Conservation (phyloP, 805 yeast genomes). For the Candida maltosa region DNA sequence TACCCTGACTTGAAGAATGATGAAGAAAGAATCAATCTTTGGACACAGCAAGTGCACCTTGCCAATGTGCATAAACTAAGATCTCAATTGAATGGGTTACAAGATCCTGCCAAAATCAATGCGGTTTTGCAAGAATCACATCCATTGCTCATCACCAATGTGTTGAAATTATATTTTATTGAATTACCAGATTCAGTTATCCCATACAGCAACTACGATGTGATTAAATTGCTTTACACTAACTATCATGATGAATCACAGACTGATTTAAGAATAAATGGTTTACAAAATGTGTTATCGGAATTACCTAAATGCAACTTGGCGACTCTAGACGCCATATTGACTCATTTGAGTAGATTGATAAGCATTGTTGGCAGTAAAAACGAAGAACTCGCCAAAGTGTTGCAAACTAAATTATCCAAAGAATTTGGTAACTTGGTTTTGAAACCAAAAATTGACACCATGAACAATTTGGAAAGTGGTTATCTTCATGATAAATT, state of each 20-base stretch:
- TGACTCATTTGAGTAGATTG: constrained; percentile 69
- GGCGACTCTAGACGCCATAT: constrained; percentile 78
- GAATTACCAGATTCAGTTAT: constrained; percentile 80
- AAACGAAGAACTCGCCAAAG: constrained; percentile 28
- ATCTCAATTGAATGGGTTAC: constrained; percentile 42
- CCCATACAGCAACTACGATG: constrained; percentile 61
- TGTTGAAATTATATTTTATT: constrained; percentile 66
- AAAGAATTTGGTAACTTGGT: constrained; percentile 66
- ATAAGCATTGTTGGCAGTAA: constrained; percentile 45
- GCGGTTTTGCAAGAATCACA: constrained; percentile 34
- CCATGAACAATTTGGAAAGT: constrained; percentile 15
- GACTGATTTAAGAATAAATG: constrained; percentile 47
- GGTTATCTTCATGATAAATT: constrained; percentile 51
- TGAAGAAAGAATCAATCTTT: constrained; percentile 59
- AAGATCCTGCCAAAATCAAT: constrained; percentile 25
- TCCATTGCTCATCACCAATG: constrained; percentile 63
- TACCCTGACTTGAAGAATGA: constrained; percentile 73
- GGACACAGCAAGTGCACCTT: constrained; percentile 68
- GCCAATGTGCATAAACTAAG: constrained; percentile 61
- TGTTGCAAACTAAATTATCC: constrained; percentile 48
- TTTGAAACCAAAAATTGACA: constrained; percentile 43
- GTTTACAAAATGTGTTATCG: constrained; percentile 61
- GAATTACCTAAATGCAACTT: constrained; percentile 69
- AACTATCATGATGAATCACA: constrained; percentile 42
- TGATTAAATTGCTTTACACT: constrained; percentile 62